Percentiles rank a stretch among this genome's conserved stretches.
Conservation (phyloP, 73 alveolate genomes). For the Durusdinium trenchii region DNA sequence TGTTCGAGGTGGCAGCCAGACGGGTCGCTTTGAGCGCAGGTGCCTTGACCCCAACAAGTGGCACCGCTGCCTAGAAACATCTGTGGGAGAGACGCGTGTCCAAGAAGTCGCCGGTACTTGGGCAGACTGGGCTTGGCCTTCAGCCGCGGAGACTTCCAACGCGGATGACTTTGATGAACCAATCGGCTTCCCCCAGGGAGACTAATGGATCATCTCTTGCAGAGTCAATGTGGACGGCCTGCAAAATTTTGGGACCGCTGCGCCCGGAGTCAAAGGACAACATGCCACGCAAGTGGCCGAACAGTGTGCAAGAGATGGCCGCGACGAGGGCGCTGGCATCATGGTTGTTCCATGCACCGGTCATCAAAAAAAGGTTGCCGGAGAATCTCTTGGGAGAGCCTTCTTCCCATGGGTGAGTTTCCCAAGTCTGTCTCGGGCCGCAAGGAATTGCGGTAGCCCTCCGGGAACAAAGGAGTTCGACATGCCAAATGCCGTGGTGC, state of each 20-base stretch:
- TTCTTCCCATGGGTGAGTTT: neutral
- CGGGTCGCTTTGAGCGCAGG: conserved; percentile 36
- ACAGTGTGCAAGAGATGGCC: neutral
- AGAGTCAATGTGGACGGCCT: neutral
- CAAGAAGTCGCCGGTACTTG: neutral
- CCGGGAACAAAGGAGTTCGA: neutral
- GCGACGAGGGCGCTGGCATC: no score
- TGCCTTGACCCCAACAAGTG: neutral
- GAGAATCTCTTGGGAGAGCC: neutral
- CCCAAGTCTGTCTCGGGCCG: neutral
- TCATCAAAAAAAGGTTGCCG: neutral
- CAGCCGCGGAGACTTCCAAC: neutral
- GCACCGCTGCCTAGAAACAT: neutral
- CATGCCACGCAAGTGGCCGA: neutral
- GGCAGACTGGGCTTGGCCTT: conserved; percentile 20
- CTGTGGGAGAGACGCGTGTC: neutral
- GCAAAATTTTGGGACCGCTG: neutral
- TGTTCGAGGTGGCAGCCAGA: neutral
- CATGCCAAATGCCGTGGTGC: conserved; percentile 37
- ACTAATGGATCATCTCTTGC: neutral
- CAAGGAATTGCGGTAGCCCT: neutral
- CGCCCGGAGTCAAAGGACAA: neutral
- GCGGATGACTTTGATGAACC: neutral
- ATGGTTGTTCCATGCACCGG: no score
- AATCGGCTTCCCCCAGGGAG: neutral